Percentiles rank a stretch among this genome's conserved stretches.
Evolutionary conservation across 1,284 basidiomycete genomes (phyloP).

Genomic region (Ustilago cynodontis): DNA sequence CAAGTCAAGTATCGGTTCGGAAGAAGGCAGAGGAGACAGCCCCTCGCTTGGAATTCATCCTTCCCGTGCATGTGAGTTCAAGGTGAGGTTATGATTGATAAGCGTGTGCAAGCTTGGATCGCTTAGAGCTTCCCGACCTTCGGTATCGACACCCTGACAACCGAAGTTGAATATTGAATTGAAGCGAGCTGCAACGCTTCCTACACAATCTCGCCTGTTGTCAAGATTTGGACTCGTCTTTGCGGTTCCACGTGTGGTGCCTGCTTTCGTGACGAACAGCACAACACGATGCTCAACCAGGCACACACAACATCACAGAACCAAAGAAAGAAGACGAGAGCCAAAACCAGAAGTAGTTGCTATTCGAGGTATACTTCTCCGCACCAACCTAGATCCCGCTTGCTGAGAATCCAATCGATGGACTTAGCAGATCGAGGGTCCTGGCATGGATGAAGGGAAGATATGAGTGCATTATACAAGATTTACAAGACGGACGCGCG

Average conservation of each 20-base stretch:
- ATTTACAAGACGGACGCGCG: conserved; percentile 18
- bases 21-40: no score
- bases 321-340: neutral
- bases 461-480: conserved; percentile 22
- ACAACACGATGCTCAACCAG: neutral
- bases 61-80: no score
- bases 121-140: conserved; percentile 1
- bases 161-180: neutral
- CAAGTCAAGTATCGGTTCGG: no score
- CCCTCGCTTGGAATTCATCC: no score
- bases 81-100: neutral
- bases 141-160: neutral
- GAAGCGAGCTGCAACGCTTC: neutral
- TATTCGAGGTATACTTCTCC: conserved; percentile 16
- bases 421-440: neutral
- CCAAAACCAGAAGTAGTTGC: neutral
- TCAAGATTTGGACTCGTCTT: neutral
- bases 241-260: neutral
- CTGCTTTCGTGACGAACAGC: no score
- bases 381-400: neutral
- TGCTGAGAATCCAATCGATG: neutral
- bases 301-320: neutral
- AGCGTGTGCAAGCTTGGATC: neutral
- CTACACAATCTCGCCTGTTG: neutral
- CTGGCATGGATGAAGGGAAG: neutral